A percentile compares a stretch with the other conserved stretches of the same genome.
phyloP scores from a whole-genome alignment of 164 flowering plant species.

The Magnolia changhungtana region DNA sequence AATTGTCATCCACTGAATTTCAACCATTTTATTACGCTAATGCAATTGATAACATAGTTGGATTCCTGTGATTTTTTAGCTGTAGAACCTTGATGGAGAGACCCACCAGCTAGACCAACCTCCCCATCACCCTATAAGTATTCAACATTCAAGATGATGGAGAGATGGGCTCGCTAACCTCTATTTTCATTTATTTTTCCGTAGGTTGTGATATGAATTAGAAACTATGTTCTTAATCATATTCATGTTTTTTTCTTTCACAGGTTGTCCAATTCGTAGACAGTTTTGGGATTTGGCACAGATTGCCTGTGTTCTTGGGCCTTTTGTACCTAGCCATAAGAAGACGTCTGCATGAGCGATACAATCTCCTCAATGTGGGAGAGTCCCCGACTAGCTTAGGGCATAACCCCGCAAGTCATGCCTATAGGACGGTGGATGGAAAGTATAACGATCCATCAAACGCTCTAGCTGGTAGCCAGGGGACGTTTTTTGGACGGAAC shows the following conservation, averaged over 20 bases:
- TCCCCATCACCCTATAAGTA: no score
- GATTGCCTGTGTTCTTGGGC: constrained; percentile 42
- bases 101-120: no score
- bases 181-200: not conserved
- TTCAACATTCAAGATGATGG: no score
- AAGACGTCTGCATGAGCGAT: constrained; percentile 32
- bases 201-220: not conserved
- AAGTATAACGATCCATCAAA: constrained; percentile 31
- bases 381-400: constrained; percentile 16
- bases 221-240: not conserved
- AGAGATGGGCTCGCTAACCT: no score
- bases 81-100: no score
- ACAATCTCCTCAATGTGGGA: constrained; percentile 41
- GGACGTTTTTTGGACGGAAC: constrained; percentile 43
- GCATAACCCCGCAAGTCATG: constrained; percentile 21
- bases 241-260: not conserved
- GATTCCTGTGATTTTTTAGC: no score
- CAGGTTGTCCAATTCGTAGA: constrained; percentile 36
- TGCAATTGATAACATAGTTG: no score
- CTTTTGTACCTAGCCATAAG: constrained; percentile 30
- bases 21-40: no score
- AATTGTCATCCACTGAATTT: no score
- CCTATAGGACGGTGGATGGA: constrained; percentile 35
- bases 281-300: constrained; percentile 36
- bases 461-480: constrained; percentile 28